Base-by-base conservation (phyloP, 805 yeast genomes). In the Candida loeiensis region DNA sequence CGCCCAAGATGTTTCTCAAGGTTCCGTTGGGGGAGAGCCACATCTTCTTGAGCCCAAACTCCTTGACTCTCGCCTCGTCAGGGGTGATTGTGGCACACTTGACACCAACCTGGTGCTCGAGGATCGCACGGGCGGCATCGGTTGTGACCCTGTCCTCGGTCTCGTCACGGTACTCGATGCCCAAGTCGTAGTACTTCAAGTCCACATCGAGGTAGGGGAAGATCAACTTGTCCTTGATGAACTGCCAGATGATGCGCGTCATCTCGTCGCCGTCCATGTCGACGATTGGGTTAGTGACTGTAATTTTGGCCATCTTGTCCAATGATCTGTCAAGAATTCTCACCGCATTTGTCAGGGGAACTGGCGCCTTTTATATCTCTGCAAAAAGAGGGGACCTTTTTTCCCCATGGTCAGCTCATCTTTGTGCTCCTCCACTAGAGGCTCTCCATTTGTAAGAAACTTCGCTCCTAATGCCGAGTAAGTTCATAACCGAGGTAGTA, bases 21-120 rank as follows among this genome's bases (percentile, higher is more conserved):
- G 93, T 84, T 49, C 93, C 93, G 57, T 85, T 85, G 48, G 93
- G 93, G 15, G 91, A 84, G 38, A 79, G 72, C 90, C 91, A 85
- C 93, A 85, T 85, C 56, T 85, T 77, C 56, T 80, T 80, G 59
- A 85, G 70, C 35, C 69, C 65, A 51, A 83, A 85, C 63, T 85
- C 93, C 55, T 79, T 69, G 34, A 85, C 91, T 61, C 93, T 73
- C 18, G 76, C 79, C 59, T 85, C 91, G 60, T 85, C 91, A 2
- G 91, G 93, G 1, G 91, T 85, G 52, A 85, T 85, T 13, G 91
- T 85, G 36, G 93, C 91, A 73, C 91, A 85, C 61, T 85, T 85
- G 51, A 85, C 73, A 56, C 89, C 91, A 17, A 85, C 91, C 46
- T 89, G 90, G 50, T 79, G 80, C 59, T 84, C 58, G 56, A 74